These are phyloP conservation scores for Isoetes taiwanensis DNA, from an alignment of 75 land plant species.

Conservation along the genomic window DNA sequence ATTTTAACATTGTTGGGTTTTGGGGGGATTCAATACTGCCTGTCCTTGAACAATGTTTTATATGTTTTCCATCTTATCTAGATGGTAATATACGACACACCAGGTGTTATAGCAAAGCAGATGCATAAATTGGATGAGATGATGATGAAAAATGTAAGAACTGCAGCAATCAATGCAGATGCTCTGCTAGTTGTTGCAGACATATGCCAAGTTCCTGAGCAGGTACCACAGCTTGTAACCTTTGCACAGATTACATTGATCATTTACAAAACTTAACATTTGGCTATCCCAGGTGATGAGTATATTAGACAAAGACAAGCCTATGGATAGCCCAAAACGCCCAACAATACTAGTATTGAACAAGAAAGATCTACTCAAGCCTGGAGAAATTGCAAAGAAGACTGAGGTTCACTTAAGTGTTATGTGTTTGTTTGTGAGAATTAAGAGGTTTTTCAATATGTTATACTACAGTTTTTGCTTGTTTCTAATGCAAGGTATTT, in stretches of 20 bases:
- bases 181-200: constrained; percentile 82
- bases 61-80: constrained; percentile 27
- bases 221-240: constrained; percentile 42
- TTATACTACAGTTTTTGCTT: background rate
- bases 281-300: constrained; percentile 52
- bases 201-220: constrained; percentile 61
- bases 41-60: background rate
- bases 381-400: constrained; percentile 88
- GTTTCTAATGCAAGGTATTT: background rate
- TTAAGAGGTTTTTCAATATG: background rate
- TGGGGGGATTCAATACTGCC: background rate
- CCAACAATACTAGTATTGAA: constrained; percentile 74
- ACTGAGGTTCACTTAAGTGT: constrained; percentile 37
- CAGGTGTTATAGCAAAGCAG: constrained; percentile 86
- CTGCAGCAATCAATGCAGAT: constrained; percentile 78
- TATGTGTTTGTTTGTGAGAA: background rate
- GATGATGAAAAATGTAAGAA: constrained; percentile 99
- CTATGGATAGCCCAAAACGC: constrained; percentile 21
- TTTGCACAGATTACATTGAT: background rate
- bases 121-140: constrained; percentile 90
- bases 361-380: constrained; percentile 87
- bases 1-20: background rate
- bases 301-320: constrained; percentile 50
- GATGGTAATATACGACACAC: constrained; percentile 95
- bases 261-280: background rate